phyloP scores from a whole-genome alignment of 441 rosid species.

The Croton setiger region DNA sequence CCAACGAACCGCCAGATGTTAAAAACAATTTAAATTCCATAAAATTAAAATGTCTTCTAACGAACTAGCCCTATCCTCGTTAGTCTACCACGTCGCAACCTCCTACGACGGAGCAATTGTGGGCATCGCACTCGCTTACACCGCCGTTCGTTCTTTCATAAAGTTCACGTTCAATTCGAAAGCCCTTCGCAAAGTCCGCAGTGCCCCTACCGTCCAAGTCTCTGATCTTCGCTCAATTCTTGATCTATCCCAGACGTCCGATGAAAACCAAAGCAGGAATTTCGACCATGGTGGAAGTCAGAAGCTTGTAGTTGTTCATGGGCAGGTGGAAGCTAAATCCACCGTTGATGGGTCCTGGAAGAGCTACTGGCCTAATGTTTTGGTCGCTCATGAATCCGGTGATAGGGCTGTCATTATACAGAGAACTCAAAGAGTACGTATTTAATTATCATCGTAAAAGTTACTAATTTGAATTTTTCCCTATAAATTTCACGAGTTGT shows the following conservation, averaged over 20 bases:
- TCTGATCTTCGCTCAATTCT: conserved; percentile 66
- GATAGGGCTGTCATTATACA: conserved; percentile 76
- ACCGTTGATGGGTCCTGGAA: conserved; percentile 47
- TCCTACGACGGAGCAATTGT: conserved; percentile 87
- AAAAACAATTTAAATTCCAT: no score
- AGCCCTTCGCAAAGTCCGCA: conserved; percentile 50
- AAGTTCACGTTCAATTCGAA: conserved; percentile 43
- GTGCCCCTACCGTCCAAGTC: conserved; percentile 44
- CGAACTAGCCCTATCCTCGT: conserved; percentile 52
- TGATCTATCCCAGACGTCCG: conserved; percentile 30
- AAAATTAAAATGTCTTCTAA: conserved; percentile 46
- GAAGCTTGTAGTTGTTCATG: conserved; percentile 54
- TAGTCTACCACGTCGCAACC: conserved; percentile 54
- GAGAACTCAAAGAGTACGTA: conserved; percentile 69
- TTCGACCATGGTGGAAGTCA: neutral
- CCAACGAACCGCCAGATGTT: neutral
- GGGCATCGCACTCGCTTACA: conserved; percentile 61
- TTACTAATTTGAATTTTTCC: neutral
- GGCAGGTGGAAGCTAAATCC: conserved; percentile 52
- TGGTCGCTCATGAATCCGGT: conserved; percentile 64
- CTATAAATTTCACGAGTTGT: no score
- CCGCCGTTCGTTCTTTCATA: conserved; percentile 51
- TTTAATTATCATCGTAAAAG: neutral
- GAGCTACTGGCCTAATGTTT: conserved; percentile 35
- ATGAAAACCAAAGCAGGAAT: conserved; percentile 20